Base-by-base conservation (phyloP, 495 filamentous ascomycete genomes). In the Trichoderma gamsii region DNA sequence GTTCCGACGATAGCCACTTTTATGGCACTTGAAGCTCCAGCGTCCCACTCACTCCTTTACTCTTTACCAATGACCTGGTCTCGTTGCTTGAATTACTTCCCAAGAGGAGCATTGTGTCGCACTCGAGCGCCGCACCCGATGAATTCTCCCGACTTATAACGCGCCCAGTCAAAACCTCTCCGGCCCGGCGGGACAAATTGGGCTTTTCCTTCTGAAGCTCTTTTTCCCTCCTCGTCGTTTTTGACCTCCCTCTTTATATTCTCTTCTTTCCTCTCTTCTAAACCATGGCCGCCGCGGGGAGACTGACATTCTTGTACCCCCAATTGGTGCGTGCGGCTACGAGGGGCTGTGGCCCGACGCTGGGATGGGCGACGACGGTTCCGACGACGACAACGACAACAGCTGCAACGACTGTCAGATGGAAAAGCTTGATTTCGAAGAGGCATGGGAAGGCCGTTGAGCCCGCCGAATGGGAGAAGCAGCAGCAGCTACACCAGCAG, bases 391-490 rank as follows among this genome's bases (percentile, higher is more conserved):
- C 56, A 21, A 29, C 56, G 56, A 25, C 51, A 8, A 25, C 51
- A 16, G 18, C 15, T 49, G 51, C 51, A 11, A 56, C 51, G 23
- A 23, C 18, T 4, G 51, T n/a, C 12, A 21, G 65, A 23, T 51
- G 65, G 65, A 66, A 66, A n/a, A 51, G 65, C 27, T 71, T 72
- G 66, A 79, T 80, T 49, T 73, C 77, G 41, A 78, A 81, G 67
- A 79, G 89, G 41, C 87, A 88, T 76, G 89, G 89, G 59, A 87
- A 85, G 56, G 88, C 85, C 21, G 85, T 90, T 21, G 87, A 90
- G 67, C 88, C 87, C 41, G 65, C 61, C 41, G 43, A 49, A 11
- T 41, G 63, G 56, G 56, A 69, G 15, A 67, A 69, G 23, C 44
- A 67, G 43, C 41, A 46, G 29, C 52, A 21, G 35, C 27, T 66